Percentiles rank a stretch among this genome's conserved stretches.
Conservation (phyloP, 352 stramenopile species). For the Pythium brassicae region DNA sequence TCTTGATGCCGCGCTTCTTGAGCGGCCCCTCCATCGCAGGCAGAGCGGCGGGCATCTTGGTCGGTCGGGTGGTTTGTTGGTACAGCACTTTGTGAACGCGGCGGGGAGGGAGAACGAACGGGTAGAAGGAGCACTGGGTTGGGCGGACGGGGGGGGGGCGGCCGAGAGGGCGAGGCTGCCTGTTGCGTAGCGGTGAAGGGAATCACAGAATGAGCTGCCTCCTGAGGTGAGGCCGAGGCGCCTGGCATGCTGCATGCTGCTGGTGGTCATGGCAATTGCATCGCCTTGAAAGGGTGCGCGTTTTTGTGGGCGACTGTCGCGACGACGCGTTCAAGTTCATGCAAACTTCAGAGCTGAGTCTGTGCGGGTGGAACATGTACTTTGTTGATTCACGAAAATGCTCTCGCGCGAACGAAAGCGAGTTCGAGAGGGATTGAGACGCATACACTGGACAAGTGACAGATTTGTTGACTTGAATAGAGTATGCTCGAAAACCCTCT, state of each 20-base stretch:
- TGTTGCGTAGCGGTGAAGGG: slow-evolving; percentile 1
- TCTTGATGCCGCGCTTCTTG: slow-evolving; percentile 64
- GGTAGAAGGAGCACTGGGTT: no score
- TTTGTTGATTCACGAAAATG: neutral
- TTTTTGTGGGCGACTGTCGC: slow-evolving; percentile 2
- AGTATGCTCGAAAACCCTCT: no score
- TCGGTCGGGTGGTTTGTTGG: neutral
- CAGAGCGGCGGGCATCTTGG: neutral
- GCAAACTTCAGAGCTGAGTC: neutral
- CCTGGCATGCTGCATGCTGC: no score
- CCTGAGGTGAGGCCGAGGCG: neutral
- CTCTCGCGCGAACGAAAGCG: neutral
- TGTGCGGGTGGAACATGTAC: neutral
- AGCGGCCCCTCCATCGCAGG: slow-evolving; percentile 54
- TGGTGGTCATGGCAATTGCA: no score
- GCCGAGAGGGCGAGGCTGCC: neutral
- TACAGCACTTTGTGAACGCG: neutral
- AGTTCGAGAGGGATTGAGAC: no score
- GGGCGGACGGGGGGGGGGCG: neutral
- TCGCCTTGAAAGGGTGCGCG: neutral
- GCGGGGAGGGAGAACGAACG: no score
- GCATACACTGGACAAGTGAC: no score
- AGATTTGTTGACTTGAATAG: no score
- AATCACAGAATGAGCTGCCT: slow-evolving; percentile 1
- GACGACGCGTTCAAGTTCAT: neutral